Evolutionary conservation across 176 grass and related monocot species (phyloP), one percentile per base, ranked within the genome.

Genomic region (Oropetium thomaeum): DNA sequence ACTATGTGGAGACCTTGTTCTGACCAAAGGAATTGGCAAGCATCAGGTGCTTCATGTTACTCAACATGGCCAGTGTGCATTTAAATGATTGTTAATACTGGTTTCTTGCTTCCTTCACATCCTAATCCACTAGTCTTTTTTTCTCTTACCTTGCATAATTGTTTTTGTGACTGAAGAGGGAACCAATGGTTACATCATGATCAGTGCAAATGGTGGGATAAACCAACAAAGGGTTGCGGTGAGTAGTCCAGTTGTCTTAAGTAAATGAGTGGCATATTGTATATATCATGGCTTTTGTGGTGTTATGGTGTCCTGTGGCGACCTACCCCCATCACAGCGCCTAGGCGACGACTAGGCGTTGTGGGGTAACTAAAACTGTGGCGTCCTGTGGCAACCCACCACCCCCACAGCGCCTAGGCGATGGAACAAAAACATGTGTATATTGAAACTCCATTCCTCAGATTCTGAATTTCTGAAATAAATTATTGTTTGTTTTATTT

Each of bases 171-270:
- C 33, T 84, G 38, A 80, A 98, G 95, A 85, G 57, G 84, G 76
- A 48, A 79, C 34, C 35, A 94, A 88, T 58, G 89, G 96, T 57
- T 95, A 95, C 77, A 94, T 95, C 78, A 70, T 94, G 84, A 86
- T 98, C 41, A 95, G 91, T 82, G 91, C 91, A 65, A 98, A 94
- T 88, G 96, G 96, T 75, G 96, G 96, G 49, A 98, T 98, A 84
- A 98, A 98, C 67, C 96, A 98, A 76, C 91, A 95, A 81, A 90
- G 96, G 63, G 96, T 98, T 42, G 96, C 96, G 63, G 96, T 98
- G 79, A 94, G 91, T 85, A 74, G 55, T 74, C 27, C 47, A 40
- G 33, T 51, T 55, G 26, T 30, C 40, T 16, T 60, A 69, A 76
- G 6, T 68, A 72, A 12, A 40, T 42, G 12, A 62, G 8, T 62